Conservation (phyloP, 2,329 filamentous ascomycete species). For the Epichloe sp. region DNA sequence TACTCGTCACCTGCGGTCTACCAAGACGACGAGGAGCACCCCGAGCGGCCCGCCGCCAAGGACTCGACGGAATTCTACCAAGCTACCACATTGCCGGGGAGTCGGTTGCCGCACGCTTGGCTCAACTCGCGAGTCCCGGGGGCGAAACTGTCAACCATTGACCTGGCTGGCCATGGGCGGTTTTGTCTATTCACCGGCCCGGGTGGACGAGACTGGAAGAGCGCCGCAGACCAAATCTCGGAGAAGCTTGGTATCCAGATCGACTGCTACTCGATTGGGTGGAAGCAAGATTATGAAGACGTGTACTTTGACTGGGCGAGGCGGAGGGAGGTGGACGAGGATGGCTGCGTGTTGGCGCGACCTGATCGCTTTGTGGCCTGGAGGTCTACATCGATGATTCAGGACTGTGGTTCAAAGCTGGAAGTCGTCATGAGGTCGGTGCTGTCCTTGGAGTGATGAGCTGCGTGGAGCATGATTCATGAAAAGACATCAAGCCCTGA, state of each 20-base stretch:
- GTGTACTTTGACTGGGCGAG: slow-evolving; percentile 47
- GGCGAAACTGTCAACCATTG: slow-evolving; percentile 40
- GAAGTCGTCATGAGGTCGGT: neutral
- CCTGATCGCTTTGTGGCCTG: slow-evolving; percentile 48
- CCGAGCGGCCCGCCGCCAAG: slow-evolving; percentile 12
- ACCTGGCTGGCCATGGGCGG: slow-evolving; percentile 41
- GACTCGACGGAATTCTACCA: slow-evolving; percentile 30
- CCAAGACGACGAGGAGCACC: slow-evolving; percentile 29
- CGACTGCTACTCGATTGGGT: slow-evolving; percentile 39
- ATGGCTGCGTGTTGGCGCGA: slow-evolving; percentile 42
- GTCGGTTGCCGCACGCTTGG: slow-evolving; percentile 50
- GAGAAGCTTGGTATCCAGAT: slow-evolving; percentile 31
- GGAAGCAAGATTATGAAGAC: slow-evolving; percentile 46
- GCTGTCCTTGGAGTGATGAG: neutral
- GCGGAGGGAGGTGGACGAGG: slow-evolving; percentile 39
- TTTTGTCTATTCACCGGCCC: slow-evolving; percentile 41
- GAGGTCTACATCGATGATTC: slow-evolving; percentile 18
- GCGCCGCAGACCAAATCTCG: slow-evolving; percentile 28
- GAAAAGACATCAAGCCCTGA: neutral
- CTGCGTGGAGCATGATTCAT: neutral
- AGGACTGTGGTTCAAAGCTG: neutral
- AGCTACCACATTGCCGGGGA: slow-evolving; percentile 43
- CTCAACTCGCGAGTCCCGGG: slow-evolving; percentile 35
- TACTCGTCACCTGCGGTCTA: slow-evolving; percentile 35
- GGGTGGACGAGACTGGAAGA: slow-evolving; percentile 41